Evolutionary conservation across 495 filamentous ascomycete species (phyloP).

Genomic region (Penicillium manginii): DNA sequence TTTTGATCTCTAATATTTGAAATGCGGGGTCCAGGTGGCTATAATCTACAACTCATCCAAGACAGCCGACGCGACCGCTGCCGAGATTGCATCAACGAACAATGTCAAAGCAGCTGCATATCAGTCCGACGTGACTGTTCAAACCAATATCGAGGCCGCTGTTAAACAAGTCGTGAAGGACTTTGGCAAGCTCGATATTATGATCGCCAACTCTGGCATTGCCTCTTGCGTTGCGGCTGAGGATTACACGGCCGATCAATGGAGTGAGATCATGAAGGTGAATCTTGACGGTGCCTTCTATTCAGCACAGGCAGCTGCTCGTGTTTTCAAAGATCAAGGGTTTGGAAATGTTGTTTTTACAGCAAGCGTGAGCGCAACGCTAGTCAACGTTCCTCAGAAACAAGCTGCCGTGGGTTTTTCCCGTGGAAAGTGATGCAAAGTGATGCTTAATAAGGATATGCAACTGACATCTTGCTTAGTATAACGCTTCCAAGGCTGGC

Average conservation of each 20-base stretch:
- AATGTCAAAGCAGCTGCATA: conserved; percentile 69
- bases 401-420: conserved; percentile 36
- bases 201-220: conserved; percentile 78
- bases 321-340: conserved; percentile 45
- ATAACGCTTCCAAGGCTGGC: conserved; percentile 46
- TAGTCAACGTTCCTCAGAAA: conserved; percentile 52
- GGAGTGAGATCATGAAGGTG: conserved; percentile 48
- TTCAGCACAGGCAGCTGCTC: conserved; percentile 46
- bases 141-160: conserved; percentile 56
- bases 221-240: conserved; percentile 44
- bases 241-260: conserved; percentile 38
- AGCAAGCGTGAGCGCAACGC: conserved; percentile 43
- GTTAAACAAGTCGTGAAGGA: conserved; percentile 62
- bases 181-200: conserved; percentile 73
- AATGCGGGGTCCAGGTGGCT: conserved; percentile 37
- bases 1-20: neutral
- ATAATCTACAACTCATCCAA: conserved; percentile 82
- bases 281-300: conserved; percentile 54
- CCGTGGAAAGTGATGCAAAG: neutral
- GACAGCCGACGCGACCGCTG: conserved; percentile 65
- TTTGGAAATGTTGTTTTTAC: conserved; percentile 47
- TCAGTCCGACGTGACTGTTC: conserved; percentile 64
- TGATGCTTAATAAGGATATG: neutral
- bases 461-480: conserved; percentile 16
- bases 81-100: conserved; percentile 71